These are phyloP conservation scores for Hericium erinaceus DNA, from an alignment of 768 basidiomycete species.

Conservation along the genomic window DNA sequence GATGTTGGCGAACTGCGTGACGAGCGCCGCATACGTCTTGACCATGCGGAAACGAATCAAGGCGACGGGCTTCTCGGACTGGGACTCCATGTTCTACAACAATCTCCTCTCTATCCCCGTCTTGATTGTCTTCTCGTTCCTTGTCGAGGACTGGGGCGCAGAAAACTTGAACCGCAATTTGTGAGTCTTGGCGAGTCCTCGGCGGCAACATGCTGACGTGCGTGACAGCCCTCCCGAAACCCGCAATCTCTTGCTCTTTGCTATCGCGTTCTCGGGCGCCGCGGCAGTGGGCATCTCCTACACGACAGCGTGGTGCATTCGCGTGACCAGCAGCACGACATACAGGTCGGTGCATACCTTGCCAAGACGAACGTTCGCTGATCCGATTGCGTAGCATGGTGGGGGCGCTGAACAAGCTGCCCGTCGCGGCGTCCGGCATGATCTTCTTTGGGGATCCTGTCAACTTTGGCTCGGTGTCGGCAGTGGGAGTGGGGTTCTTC, in stretches of 20 bases:
- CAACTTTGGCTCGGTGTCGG: constrained; percentile 81
- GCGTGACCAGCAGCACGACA: constrained; percentile 95
- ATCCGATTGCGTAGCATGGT: constrained; percentile 61
- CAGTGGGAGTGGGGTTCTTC: constrained; percentile 81
- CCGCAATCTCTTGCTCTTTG: constrained; percentile 67
- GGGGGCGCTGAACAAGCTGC: constrained; percentile 93
- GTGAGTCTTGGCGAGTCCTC: constrained; percentile 38
- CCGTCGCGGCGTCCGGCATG: constrained; percentile 98
- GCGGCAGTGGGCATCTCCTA: constrained; percentile 97
- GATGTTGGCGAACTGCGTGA: constrained; percentile 91
- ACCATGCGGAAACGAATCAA: constrained; percentile 97
- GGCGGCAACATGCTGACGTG: background rate
- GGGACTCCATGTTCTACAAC: constrained; percentile 99
- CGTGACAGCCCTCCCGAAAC: constrained; percentile 67
- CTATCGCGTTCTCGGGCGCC: constrained; percentile 95
- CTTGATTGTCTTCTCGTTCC: constrained; percentile 68
- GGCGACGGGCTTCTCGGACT: constrained; percentile 88
- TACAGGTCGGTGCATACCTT: constrained; percentile 60
- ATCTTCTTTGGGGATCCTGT: constrained; percentile 91
- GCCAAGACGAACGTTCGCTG: background rate
- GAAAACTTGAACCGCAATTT: constrained; percentile 78
- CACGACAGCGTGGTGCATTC: constrained; percentile 97
- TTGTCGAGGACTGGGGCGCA: constrained; percentile 83
- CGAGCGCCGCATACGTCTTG: constrained; percentile 87
- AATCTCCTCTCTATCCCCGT: constrained; percentile 93